Conservation (phyloP, 78 protist species). For the Speleostelium caveatum region DNA sequence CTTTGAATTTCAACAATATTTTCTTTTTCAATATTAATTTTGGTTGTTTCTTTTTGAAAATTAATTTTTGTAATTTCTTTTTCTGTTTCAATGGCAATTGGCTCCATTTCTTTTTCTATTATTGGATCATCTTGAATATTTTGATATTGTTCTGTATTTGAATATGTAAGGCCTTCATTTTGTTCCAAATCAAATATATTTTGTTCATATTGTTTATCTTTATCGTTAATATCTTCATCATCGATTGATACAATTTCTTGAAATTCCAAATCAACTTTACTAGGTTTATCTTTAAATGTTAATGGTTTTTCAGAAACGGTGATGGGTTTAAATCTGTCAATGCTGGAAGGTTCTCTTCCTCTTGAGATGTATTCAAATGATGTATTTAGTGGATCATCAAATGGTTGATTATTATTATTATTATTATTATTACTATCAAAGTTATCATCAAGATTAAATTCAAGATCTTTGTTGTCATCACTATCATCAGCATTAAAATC, state of each 20-base stretch:
- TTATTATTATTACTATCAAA: neutral
- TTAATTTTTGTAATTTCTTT: neutral
- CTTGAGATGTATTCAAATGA: neutral
- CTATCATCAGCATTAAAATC: conserved; percentile 1
- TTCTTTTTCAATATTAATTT: neutral
- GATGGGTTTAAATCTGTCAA: no score
- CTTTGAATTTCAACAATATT: neutral
- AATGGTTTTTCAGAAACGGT: no score
- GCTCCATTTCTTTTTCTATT: no score
- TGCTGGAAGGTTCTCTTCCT: neutral
- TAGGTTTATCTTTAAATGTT: no score
- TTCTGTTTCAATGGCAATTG: no score
- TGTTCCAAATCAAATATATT: neutral
- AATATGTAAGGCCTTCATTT: neutral
- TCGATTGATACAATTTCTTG: no score
- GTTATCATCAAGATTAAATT: neutral
- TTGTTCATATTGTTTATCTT: neutral
- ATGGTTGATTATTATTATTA: neutral
- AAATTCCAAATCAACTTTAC: no score
- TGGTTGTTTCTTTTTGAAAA: neutral
- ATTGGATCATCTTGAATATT: no score
- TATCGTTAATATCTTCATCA: neutral
- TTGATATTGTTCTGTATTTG: no score
- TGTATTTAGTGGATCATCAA: neutral
- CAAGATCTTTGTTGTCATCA: neutral